phyloP scores from a whole-genome alignment of 2,329 filamentous ascomycete genomes.

The Hymenoscyphus fraxineus region DNA sequence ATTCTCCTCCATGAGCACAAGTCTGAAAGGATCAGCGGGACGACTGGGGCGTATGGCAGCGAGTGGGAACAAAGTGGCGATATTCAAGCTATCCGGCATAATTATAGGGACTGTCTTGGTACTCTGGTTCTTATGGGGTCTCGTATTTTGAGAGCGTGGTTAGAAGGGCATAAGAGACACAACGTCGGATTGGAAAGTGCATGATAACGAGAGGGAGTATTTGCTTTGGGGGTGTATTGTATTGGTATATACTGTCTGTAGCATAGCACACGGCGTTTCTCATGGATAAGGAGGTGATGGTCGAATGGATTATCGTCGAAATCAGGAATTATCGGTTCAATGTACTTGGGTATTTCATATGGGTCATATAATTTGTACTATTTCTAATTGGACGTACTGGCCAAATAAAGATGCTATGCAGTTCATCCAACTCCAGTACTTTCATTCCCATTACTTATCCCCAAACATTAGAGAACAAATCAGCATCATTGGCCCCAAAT shows the following conservation, averaged over 20 bases:
- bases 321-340: not conserved
- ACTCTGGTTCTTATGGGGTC: slow-evolving; percentile 56
- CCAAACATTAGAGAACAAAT: slow-evolving; percentile 96
- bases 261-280: slow-evolving; percentile 34
- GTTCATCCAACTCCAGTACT: slow-evolving; percentile 2
- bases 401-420: slow-evolving; percentile 4
- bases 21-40: slow-evolving; percentile 77
- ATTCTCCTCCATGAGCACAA: slow-evolving; percentile 81
- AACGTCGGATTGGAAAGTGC: not conserved
- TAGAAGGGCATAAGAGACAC: not conserved
- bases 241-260: slow-evolving; percentile 21
- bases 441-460: slow-evolving; percentile 47
- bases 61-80: slow-evolving; percentile 83
- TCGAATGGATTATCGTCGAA: not conserved
- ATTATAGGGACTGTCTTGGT: slow-evolving; percentile 69
- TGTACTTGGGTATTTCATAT: not conserved
- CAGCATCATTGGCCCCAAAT: slow-evolving; percentile 64
- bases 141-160: slow-evolving; percentile 27
- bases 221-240: slow-evolving; percentile 23
- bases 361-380: not conserved
- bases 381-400: not conserved
- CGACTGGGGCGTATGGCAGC: slow-evolving; percentile 87
- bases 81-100: slow-evolving; percentile 84
- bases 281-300: not conserved
- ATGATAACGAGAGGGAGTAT: not conserved